phyloP scores from a whole-genome alignment of 768 basidiomycete genomes.

The Suillus discolor region DNA sequence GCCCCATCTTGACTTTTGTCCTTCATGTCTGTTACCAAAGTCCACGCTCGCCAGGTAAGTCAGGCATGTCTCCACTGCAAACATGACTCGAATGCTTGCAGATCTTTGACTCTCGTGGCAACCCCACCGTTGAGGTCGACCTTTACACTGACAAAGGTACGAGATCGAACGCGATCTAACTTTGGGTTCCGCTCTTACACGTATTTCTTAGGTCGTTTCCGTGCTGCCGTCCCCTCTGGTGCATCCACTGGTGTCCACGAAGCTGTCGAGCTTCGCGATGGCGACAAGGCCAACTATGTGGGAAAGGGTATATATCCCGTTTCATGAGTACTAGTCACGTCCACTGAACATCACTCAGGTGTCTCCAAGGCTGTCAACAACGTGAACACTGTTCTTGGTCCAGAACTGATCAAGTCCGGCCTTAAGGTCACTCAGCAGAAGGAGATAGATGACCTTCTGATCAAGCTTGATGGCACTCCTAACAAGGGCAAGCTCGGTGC shows the following conservation, averaged over 20 bases:
- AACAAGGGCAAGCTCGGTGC: constrained; percentile 99
- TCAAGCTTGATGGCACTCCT: constrained; percentile 94
- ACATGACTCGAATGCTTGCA: constrained; percentile 35
- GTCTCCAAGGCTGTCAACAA: constrained; percentile 93
- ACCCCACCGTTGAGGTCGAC: constrained; percentile 96
- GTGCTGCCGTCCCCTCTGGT: constrained; percentile 95
- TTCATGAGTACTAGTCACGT: neutral
- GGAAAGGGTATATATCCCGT: constrained; percentile 77
- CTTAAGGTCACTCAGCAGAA: constrained; percentile 89
- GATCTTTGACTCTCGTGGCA: constrained; percentile 99
- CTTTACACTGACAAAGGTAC: constrained; percentile 85
- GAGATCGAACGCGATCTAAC: constrained; percentile 18
- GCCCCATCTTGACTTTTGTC: constrained; percentile 29
- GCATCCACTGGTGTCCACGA: constrained; percentile 98
- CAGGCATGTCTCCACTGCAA: constrained; percentile 4
- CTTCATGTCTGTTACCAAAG: constrained; percentile 89
- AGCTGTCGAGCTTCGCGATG: constrained; percentile 98
- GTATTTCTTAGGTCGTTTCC: constrained; percentile 73
- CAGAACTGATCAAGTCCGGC: constrained; percentile 81
- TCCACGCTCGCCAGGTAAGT: constrained; percentile 88
- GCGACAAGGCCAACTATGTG: constrained; percentile 88
- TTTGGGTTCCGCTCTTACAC: neutral
- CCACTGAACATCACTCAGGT: constrained; percentile 48
- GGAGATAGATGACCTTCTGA: constrained; percentile 96
- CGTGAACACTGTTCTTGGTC: constrained; percentile 90